Conservation (phyloP, 2,329 filamentous ascomycete species). For the Fusarium subtropicale region DNA sequence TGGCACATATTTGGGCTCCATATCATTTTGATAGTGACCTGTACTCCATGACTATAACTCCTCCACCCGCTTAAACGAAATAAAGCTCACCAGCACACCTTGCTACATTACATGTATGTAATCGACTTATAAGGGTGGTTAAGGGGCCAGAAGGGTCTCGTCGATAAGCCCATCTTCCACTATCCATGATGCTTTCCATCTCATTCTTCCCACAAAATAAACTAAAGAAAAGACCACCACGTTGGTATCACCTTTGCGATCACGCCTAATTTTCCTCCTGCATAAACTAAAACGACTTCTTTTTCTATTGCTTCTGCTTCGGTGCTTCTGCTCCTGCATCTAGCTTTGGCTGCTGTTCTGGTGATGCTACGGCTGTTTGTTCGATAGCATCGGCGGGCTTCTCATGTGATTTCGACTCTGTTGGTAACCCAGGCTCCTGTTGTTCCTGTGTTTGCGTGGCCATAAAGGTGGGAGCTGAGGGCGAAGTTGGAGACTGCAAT, state of each 20-base stretch:
- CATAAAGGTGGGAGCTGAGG: not conserved
- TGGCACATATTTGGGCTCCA: constrained; percentile 13
- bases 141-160: constrained; percentile 11
- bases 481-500: not conserved
- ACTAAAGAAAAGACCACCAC: constrained; percentile 25
- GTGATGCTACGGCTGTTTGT: constrained; percentile 7
- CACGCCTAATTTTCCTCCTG: constrained; percentile 10
- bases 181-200: constrained; percentile 31
- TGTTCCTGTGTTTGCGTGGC: constrained; percentile 17
- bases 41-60: constrained; percentile 41
- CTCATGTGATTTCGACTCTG: constrained; percentile 16
- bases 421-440: not conserved
- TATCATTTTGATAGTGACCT: constrained; percentile 34
- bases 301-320: constrained; percentile 21
- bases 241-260: constrained; percentile 2
- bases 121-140: constrained; percentile 39
- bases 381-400: constrained; percentile 9
- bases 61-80: constrained; percentile 41
- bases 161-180: constrained; percentile 24
- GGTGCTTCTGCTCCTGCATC: constrained; percentile 23
- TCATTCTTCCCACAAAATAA: constrained; percentile 25
- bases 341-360: constrained; percentile 18
- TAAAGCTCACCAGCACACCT: constrained; percentile 30
- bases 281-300: not conserved
- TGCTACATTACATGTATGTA: constrained; percentile 45